Evolutionary conservation across 1,139 yeast species (phyloP).

Genomic region (Saccharomyces hybrid): DNA sequence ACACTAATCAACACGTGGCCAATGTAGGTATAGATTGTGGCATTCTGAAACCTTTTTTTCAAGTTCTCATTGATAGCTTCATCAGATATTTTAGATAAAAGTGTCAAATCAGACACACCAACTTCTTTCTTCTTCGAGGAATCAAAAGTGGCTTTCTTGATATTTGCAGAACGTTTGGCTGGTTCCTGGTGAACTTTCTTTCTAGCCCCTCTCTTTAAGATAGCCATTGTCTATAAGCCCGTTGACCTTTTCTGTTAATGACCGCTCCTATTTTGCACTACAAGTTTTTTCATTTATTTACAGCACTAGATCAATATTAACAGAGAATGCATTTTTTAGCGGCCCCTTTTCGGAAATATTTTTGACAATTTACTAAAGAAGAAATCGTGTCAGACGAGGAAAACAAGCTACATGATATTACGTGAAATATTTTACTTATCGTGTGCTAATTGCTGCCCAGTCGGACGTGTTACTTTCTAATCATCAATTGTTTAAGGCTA

Average conservation of each 20-base stretch:
- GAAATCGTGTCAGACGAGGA: neutral
- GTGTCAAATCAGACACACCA: conserved; percentile 89
- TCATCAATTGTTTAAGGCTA: too few species aligned
- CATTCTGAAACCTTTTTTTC: conserved; percentile 81
- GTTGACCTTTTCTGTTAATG: too few species aligned
- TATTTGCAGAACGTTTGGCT: conserved; percentile 42
- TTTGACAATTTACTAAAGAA: neutral
- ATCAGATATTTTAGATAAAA: conserved; percentile 81
- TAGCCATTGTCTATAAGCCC: conserved; percentile 43
- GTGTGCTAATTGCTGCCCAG: too few species aligned
- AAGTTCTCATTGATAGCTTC: conserved; percentile 90
- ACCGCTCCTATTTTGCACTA: too few species aligned
- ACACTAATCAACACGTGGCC: conserved; percentile 90
- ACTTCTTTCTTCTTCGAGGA: conserved; percentile 85
- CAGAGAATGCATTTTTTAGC: neutral
- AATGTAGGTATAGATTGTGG: conserved; percentile 80
- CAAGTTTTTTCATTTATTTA: too few species aligned
- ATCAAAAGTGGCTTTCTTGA: conserved; percentile 88
- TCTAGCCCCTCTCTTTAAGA: conserved; percentile 67
- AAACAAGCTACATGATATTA: too few species aligned
- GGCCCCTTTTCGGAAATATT: neutral
- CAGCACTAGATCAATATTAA: too few species aligned
- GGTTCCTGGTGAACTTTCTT: conserved; percentile 44
- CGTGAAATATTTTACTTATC: too few species aligned
- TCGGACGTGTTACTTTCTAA: too few species aligned